These are phyloP conservation scores for Stygiomarasmius scandens DNA, from an alignment of 1,284 basidiomycete genomes.

Conservation along the genomic window DNA sequence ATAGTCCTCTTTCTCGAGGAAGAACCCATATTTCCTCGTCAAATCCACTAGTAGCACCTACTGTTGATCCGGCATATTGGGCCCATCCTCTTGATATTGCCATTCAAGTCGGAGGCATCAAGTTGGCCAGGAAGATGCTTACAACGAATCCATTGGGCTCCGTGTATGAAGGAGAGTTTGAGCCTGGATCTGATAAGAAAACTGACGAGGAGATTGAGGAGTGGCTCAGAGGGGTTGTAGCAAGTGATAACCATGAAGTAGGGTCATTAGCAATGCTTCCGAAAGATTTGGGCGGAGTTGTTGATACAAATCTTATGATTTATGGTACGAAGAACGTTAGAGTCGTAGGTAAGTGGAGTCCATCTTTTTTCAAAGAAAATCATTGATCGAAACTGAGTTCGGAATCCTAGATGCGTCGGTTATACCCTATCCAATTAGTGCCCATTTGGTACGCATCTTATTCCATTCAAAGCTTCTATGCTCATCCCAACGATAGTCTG, in stretches of 20 bases:
- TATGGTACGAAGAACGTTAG: slow-evolving; percentile 9
- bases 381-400: background rate
- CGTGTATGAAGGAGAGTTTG: slow-evolving; percentile 28
- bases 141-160: slow-evolving; percentile 23
- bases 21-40: slow-evolving; percentile 32
- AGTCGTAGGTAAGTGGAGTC: slow-evolving; percentile 2
- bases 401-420: slow-evolving; percentile 1
- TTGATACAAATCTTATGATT: slow-evolving; percentile 1
- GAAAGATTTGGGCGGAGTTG: slow-evolving; percentile 5
- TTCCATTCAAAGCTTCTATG: background rate
- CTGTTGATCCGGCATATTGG: slow-evolving; percentile 30
- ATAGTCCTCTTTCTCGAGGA: slow-evolving; percentile 33
- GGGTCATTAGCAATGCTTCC: slow-evolving; percentile 26
- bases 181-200: slow-evolving; percentile 25
- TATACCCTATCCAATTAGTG: slow-evolving; percentile 3
- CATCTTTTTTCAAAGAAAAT: background rate
- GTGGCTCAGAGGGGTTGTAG: slow-evolving; percentile 27
- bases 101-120: slow-evolving; percentile 23
- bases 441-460: background rate
- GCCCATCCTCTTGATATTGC: slow-evolving; percentile 29
- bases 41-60: slow-evolving; percentile 18
- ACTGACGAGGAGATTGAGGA: slow-evolving; percentile 24
- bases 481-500: background rate
- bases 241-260: slow-evolving; percentile 32
- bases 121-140: slow-evolving; percentile 27